Percentiles rank a stretch among this genome's conserved stretches.
Conservation (phyloP, 1,139 yeast genomes). For the Nadsonia commutata region DNA sequence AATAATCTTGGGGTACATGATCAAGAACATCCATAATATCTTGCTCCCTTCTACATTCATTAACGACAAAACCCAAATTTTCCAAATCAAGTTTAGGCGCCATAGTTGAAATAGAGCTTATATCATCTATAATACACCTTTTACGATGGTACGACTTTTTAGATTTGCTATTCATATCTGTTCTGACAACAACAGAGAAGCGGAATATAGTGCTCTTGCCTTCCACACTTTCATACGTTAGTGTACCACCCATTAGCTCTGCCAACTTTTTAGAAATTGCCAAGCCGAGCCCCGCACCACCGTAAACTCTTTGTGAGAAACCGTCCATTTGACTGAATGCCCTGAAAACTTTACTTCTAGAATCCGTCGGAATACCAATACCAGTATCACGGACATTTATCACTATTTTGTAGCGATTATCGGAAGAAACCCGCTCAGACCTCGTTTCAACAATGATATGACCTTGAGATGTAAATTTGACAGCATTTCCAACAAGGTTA, state of each 20-base stretch:
- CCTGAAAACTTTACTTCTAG: slow-evolving; percentile 37
- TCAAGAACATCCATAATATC: slow-evolving; percentile 11
- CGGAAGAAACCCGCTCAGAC: slow-evolving; percentile 23
- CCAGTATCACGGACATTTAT: slow-evolving; percentile 41
- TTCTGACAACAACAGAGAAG: slow-evolving; percentile 26
- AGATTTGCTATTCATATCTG: slow-evolving; percentile 14
- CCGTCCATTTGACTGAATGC: slow-evolving; percentile 52
- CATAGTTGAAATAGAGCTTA: slow-evolving; percentile 22
- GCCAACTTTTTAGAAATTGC: slow-evolving; percentile 45
- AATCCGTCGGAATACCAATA: slow-evolving; percentile 42
- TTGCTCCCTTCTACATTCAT: slow-evolving; percentile 11
- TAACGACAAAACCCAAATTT: slow-evolving; percentile 26
- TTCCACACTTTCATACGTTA: slow-evolving; percentile 37
- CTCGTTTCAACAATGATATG: slow-evolving; percentile 30
- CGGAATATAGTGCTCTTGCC: slow-evolving; percentile 39
- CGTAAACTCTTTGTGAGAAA: slow-evolving; percentile 39
- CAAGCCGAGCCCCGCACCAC: slow-evolving; percentile 48
- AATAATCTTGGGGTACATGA: slow-evolving; percentile 10
- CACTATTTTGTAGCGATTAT: slow-evolving; percentile 29
- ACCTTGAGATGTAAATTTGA: slow-evolving; percentile 39
- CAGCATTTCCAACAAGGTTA: slow-evolving; percentile 43
- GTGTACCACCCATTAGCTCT: slow-evolving; percentile 43
- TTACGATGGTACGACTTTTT: slow-evolving; percentile 17
- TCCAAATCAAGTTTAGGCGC: slow-evolving; percentile 25
- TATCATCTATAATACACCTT: slow-evolving; percentile 26